A percentile compares a stretch with the other conserved stretches of the same genome.
Evolutionary conservation across 2,329 filamentous ascomycete genomes (phyloP).

Genomic region (Phymatotrichopsis omnivora): DNA sequence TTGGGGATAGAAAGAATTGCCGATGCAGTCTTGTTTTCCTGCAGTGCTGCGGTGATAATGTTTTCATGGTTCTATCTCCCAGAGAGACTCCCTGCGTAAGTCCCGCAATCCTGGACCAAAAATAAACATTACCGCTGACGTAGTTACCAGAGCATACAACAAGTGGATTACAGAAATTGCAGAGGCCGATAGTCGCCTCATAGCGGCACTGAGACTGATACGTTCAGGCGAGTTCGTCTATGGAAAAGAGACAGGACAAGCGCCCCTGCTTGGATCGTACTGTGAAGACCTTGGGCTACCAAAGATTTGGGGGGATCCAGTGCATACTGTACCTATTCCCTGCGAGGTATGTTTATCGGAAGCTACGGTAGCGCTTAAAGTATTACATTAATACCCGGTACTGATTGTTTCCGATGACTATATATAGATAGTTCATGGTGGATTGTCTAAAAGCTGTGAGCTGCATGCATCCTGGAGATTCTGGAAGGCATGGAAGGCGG

Average conservation of each 20-base stretch:
- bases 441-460: slow-evolving; percentile 62
- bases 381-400: not conserved
- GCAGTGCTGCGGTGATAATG: slow-evolving; percentile 68
- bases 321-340: slow-evolving; percentile 58
- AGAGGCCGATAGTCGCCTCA: slow-evolving; percentile 61
- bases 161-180: slow-evolving; percentile 74
- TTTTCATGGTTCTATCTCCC: slow-evolving; percentile 80
- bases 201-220: slow-evolving; percentile 61
- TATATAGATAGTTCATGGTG: slow-evolving; percentile 62
- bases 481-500: slow-evolving; percentile 58
- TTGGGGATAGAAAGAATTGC: slow-evolving; percentile 35
- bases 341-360: slow-evolving; percentile 47
- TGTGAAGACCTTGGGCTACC: slow-evolving; percentile 62
- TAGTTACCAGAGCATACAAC: slow-evolving; percentile 50
- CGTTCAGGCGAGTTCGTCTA: slow-evolving; percentile 57
- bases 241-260: slow-evolving; percentile 61
- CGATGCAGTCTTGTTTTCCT: slow-evolving; percentile 62
- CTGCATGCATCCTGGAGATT: slow-evolving; percentile 61
- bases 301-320: slow-evolving; percentile 61
- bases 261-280: slow-evolving; percentile 58
- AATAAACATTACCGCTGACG: slow-evolving; percentile 3
- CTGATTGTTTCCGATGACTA: slow-evolving; percentile 1
- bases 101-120: slow-evolving; percentile 13
- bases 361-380: not conserved
- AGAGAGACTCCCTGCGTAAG: slow-evolving; percentile 48